These are phyloP conservation scores for Dactylellina cionopaga DNA, from an alignment of 2,329 filamentous ascomycete genomes.

Conservation along the genomic window DNA sequence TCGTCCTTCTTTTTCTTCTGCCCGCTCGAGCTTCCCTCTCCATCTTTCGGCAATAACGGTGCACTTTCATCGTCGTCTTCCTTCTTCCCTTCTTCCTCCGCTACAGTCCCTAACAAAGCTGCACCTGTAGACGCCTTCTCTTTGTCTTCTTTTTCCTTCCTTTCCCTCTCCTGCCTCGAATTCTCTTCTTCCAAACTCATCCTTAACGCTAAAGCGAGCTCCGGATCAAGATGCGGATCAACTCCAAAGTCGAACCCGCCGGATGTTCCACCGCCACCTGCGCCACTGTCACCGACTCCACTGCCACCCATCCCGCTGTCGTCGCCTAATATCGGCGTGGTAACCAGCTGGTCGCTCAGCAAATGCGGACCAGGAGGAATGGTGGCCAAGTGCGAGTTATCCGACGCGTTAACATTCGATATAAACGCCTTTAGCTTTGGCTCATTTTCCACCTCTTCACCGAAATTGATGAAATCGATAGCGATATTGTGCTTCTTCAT, in stretches of 20 bases:
- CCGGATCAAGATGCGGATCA: conserved; percentile 89
- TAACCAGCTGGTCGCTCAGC: conserved; percentile 88
- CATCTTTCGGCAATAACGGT: conserved; percentile 71
- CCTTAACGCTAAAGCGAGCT: conserved; percentile 89
- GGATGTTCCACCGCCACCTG: conserved; percentile 61
- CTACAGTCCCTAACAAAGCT: conserved; percentile 75
- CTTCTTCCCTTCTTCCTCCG: conserved; percentile 69
- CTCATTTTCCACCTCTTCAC: conserved; percentile 88
- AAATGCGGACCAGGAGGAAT: conserved; percentile 91
- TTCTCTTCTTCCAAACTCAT: conserved; percentile 99
- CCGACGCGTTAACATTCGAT: conserved; percentile 87
- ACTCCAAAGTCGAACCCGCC: conserved; percentile 80
- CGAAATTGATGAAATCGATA: conserved; percentile 94
- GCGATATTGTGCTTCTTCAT: conserved; percentile 98
- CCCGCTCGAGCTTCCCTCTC: conserved; percentile 71
- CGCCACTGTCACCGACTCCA: conserved; percentile 62
- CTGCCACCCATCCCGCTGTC: conserved; percentile 74
- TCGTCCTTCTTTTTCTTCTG: conserved; percentile 63
- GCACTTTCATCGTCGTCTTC: conserved; percentile 68
- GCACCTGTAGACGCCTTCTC: conserved; percentile 68
- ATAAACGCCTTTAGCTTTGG: conserved; percentile 94
- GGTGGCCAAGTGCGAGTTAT: conserved; percentile 89
- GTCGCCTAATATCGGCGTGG: conserved; percentile 87
- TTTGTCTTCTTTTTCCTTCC: conserved; percentile 75
- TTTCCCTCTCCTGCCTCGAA: conserved; percentile 86